Conservation (phyloP, 345 rosid genomes). For the Noccaea bulbosa region DNA sequence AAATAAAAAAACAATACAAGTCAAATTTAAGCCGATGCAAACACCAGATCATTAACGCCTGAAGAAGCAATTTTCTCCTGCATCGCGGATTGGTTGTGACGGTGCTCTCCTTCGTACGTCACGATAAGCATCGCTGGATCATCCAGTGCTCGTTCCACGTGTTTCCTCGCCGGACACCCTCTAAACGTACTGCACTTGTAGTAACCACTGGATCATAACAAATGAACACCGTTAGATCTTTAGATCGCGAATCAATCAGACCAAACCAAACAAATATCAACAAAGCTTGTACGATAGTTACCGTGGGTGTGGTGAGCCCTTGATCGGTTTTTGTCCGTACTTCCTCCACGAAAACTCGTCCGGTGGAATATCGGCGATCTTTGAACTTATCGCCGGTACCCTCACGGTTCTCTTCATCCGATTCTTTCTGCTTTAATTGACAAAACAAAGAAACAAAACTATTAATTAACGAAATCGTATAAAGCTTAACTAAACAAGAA, state of each 20-base stretch:
- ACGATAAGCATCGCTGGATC: conserved; percentile 90
- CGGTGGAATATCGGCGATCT: conserved; percentile 91
- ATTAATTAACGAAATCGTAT: conserved; percentile 11
- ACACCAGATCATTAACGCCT: conserved; percentile 51
- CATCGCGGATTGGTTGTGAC: conserved; percentile 58
- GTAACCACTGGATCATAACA: conserved; percentile 64
- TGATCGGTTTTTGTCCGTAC: conserved; percentile 97
- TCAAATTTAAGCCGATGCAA: conserved; percentile 51
- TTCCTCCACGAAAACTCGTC: conserved; percentile 96
- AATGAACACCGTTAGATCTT: conserved; percentile 36
- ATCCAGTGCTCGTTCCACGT: conserved; percentile 88
- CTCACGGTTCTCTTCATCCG: conserved; percentile 72
- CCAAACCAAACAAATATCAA: neutral
- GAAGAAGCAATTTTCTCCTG: conserved; percentile 52
- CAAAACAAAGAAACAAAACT: neutral
- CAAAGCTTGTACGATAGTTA: conserved; percentile 39
- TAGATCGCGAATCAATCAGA: neutral
- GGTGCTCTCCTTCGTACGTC: conserved; percentile 93
- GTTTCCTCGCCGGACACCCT: conserved; percentile 96
- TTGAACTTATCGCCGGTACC: conserved; percentile 87
- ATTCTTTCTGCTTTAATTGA: conserved; percentile 58
- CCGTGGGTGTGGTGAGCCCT: conserved; percentile 97
- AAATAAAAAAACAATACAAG: conserved; percentile 7
- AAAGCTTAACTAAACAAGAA: neutral
- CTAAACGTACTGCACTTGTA: conserved; percentile 87